phyloP scores from a whole-genome alignment of 1,284 basidiomycete genomes.

The Pterulicium gracile region DNA sequence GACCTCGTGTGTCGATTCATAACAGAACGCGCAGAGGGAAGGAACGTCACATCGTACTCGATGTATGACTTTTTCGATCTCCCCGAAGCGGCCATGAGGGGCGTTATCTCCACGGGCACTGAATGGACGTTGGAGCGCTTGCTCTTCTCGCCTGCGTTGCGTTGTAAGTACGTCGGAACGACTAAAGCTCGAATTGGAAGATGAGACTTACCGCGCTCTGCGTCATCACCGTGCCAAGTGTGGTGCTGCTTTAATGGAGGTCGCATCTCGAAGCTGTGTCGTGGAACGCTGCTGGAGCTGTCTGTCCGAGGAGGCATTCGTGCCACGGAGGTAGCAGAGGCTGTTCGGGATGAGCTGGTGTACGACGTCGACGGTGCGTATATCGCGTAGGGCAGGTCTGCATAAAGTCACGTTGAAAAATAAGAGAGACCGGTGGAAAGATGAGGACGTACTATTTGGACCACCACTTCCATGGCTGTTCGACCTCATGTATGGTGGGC shows the following conservation, averaged over 20 bases:
- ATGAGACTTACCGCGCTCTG: neutral
- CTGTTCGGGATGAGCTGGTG: neutral
- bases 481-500: neutral
- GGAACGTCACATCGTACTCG: conserved; percentile 46
- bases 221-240: neutral
- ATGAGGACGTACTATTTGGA: neutral
- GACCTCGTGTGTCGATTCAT: conserved; percentile 42
- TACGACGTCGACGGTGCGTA: neutral
- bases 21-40: conserved; percentile 47
- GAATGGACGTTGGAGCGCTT: neutral
- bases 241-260: neutral
- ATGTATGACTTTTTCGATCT: conserved; percentile 19
- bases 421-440: neutral
- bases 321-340: neutral
- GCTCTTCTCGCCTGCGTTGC: too few relatives aligned
- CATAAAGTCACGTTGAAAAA: neutral
- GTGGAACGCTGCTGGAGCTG: neutral
- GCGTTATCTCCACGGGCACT: neutral
- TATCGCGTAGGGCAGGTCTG: neutral
- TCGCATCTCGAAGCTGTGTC: neutral
- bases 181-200: neutral
- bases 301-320: neutral
- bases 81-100: neutral
- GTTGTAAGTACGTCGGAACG: neutral
- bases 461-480: neutral